Evolutionary conservation across 2,329 filamentous ascomycete species (phyloP).

Genomic region (Dryadomyces sulphureus): DNA sequence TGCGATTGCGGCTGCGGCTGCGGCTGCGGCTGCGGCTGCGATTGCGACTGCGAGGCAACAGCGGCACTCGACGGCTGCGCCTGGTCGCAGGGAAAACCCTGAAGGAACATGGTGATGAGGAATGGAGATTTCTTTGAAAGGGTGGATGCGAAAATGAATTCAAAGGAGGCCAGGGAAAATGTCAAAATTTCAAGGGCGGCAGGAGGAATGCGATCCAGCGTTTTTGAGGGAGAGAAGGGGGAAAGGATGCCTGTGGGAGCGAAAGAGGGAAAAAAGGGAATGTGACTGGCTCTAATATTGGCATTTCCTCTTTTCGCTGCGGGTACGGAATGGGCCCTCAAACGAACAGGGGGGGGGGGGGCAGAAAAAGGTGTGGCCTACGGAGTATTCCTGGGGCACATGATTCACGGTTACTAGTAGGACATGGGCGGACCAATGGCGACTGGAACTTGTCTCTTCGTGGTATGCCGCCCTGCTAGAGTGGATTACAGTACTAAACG

Average conservation of each 20-base stretch:
- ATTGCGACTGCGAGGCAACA: not conserved
- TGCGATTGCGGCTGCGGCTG: not conserved
- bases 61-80: conserved; percentile 2
- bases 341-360: too few species aligned
- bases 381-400: too few species aligned
- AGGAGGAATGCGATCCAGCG: not conserved
- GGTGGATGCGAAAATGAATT: not conserved
- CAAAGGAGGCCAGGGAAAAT: not conserved
- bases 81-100: conserved; percentile 10
- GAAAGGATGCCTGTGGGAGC: too few species aligned
- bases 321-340: too few species aligned
- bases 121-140: not conserved
- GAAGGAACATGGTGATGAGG: conserved; percentile 7
- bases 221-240: not conserved
- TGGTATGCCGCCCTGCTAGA: too few species aligned
- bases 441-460: not conserved
- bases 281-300: not conserved
- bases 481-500: not conserved
- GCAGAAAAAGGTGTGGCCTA: too few species aligned
- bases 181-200: not conserved
- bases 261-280: too few species aligned
- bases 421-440: not conserved
- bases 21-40: not conserved
- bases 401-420: not conserved
- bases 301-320: not conserved